A percentile compares a stretch with the other conserved stretches of the same genome.
phyloP scores from a whole-genome alignment of 768 basidiomycete species.

The Boletus vinaceobasis region DNA sequence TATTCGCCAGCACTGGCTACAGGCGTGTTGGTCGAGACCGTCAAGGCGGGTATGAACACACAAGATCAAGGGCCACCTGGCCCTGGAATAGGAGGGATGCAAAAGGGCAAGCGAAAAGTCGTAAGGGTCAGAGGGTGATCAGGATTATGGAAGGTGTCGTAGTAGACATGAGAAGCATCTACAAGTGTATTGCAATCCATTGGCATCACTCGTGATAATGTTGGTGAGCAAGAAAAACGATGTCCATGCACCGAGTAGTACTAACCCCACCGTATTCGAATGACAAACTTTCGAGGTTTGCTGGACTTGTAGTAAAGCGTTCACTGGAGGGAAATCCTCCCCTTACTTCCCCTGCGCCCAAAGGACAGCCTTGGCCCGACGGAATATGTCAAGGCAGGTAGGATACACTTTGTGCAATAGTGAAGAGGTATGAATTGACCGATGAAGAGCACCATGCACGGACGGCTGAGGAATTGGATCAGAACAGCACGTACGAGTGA shows the following conservation, averaged over 20 bases:
- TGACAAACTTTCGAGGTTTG: not conserved
- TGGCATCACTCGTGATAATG: not conserved
- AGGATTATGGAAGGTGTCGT: not conserved
- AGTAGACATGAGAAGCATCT: conserved; percentile 14
- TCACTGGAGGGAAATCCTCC: not conserved
- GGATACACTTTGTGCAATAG: too few species aligned
- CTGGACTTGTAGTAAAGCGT: not conserved
- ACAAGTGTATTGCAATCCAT: conserved; percentile 19
- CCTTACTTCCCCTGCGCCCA: not conserved
- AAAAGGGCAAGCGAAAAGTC: conserved; percentile 80
- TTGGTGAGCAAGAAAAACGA: not conserved
- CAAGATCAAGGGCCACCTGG: conserved; percentile 45
- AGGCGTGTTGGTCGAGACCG: conserved; percentile 76
- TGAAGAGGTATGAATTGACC: too few species aligned
- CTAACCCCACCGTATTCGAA: not conserved
- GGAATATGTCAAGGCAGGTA: not conserved
- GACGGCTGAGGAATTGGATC: too few species aligned
- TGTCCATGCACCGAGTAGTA: not conserved
- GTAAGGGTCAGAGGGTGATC: conserved; percentile 63
- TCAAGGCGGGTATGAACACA: conserved; percentile 83
- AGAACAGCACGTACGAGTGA: too few species aligned
- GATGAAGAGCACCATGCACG: too few species aligned
- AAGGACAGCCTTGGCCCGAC: not conserved
- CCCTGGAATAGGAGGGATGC: conserved; percentile 31
- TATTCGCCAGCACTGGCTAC: conserved; percentile 77